These are phyloP conservation scores for Selenicereus undatus DNA, from an alignment of 148 eudicot genomes.

Conservation along the genomic window DNA sequence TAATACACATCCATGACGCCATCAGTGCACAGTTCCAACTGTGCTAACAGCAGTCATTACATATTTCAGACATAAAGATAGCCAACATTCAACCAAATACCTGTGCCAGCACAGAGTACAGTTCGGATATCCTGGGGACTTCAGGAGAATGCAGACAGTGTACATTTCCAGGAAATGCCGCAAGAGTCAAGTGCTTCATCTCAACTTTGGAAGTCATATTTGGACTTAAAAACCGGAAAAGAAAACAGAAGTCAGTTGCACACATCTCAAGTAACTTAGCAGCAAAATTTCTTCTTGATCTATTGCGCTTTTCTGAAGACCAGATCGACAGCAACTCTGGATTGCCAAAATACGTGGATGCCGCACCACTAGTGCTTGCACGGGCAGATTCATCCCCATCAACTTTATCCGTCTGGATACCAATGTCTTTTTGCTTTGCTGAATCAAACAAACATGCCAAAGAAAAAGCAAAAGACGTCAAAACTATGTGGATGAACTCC, in stretches of 20 bases:
- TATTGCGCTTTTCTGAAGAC: slow-evolving; percentile 39
- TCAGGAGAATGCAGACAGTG: slow-evolving; percentile 39
- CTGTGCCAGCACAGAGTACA: slow-evolving; percentile 58
- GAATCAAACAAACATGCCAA: slow-evolving; percentile 20
- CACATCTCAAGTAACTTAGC: slow-evolving; percentile 61
- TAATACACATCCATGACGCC: background rate
- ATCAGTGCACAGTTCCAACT: background rate
- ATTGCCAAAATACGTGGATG: slow-evolving; percentile 17
- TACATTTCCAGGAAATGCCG: slow-evolving; percentile 22
- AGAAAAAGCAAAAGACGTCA: slow-evolving; percentile 1
- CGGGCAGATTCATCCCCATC: slow-evolving; percentile 38
- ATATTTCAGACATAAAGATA: slow-evolving; percentile 1
- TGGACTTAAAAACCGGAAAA: slow-evolving; percentile 52
- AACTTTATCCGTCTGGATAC: slow-evolving; percentile 66
- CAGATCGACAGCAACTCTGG: slow-evolving; percentile 48
- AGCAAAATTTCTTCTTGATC: slow-evolving; percentile 39
- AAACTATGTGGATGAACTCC: slow-evolving; percentile 3
- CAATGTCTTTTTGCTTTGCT: slow-evolving; percentile 47
- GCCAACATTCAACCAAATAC: slow-evolving; percentile 30
- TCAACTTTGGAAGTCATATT: slow-evolving; percentile 27
- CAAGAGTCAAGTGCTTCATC: slow-evolving; percentile 25
- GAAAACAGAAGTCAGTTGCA: slow-evolving; percentile 57
- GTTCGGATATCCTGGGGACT: slow-evolving; percentile 44
- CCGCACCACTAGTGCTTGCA: slow-evolving; percentile 28
- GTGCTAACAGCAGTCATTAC: slow-evolving; percentile 6